Percentiles rank a stretch among this genome's conserved stretches.
Conservation (phyloP, 1,284 basidiomycete species). For the Ganoderma sinense region DNA sequence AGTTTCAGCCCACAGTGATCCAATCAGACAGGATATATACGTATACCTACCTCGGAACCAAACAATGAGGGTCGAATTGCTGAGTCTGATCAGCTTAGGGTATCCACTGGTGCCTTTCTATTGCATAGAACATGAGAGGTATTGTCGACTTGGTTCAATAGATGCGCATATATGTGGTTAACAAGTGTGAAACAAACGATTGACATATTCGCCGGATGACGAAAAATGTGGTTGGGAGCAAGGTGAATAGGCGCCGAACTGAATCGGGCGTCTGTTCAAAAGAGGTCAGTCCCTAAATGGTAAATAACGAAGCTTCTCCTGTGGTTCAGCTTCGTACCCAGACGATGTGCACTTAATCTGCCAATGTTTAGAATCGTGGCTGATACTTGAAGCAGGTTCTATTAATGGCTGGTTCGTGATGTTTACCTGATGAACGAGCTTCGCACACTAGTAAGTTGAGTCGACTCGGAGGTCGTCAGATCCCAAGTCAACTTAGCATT, state of each 20-base stretch:
- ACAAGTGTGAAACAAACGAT: not conserved
- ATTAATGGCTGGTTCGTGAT: no score
- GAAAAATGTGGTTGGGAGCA: not conserved
- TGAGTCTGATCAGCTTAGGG: not conserved
- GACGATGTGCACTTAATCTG: no score
- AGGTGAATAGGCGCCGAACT: not conserved
- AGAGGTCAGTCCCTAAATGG: not conserved
- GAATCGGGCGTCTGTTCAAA: not conserved
- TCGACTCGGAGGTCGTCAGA: no score
- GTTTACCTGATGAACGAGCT: no score
- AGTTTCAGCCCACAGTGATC: not conserved
- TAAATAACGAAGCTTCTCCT: not conserved
- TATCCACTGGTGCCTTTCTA: not conserved
- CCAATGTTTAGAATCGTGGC: no score
- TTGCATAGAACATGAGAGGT: not conserved
- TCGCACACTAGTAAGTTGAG: no score
- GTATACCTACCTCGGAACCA: not conserved
- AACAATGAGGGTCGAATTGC: not conserved
- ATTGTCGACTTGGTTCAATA: not conserved
- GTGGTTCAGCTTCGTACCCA: not conserved
- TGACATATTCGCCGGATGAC: not conserved
- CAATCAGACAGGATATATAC: not conserved
- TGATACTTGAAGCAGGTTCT: no score
- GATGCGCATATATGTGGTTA: not conserved
- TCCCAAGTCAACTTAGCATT: no score